Conservation (phyloP, 2,329 filamentous ascomycete genomes). For the Fusarium camptoceras region DNA sequence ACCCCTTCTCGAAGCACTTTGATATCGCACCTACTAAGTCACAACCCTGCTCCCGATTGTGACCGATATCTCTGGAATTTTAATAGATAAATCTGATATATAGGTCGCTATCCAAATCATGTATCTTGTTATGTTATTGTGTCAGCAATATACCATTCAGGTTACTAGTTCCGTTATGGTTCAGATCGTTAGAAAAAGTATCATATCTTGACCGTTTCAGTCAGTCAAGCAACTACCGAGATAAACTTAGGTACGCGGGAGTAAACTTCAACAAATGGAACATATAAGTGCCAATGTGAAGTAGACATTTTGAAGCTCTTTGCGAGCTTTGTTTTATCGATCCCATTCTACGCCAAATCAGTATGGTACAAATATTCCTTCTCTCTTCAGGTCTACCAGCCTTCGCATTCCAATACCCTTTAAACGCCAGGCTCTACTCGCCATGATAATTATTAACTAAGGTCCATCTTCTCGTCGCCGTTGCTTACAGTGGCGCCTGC, state of each 20-base stretch:
- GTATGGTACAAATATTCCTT: constrained; percentile 48
- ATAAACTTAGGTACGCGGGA: neutral
- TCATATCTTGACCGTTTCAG: neutral
- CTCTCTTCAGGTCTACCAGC: constrained; percentile 29
- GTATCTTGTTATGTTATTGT: neutral
- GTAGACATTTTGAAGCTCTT: constrained; percentile 27
- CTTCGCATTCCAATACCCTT: constrained; percentile 38
- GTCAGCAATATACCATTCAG: neutral
- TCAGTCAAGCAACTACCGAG: neutral
- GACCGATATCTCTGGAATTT: neutral
- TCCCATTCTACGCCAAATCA: constrained; percentile 46
- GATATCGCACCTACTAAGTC: constrained; percentile 41
- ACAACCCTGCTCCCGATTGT: constrained; percentile 34
- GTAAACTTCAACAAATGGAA: neutral
- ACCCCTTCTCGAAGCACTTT: constrained; percentile 47
- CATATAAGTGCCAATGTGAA: constrained; percentile 13
- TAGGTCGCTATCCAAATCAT: neutral
- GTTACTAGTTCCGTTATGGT: neutral
- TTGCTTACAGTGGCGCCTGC: constrained; percentile 47
- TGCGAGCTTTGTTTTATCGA: constrained; percentile 26
- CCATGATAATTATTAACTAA: constrained; percentile 53
- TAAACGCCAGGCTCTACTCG: constrained; percentile 49
- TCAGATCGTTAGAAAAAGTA: neutral
- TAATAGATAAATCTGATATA: neutral
- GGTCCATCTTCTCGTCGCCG: constrained; percentile 61